Evolutionary conservation across 1,284 basidiomycete species (phyloP), one percentile per base, ranked within the genome.

Genomic region (Cryptococcus deneoformans): DNA sequence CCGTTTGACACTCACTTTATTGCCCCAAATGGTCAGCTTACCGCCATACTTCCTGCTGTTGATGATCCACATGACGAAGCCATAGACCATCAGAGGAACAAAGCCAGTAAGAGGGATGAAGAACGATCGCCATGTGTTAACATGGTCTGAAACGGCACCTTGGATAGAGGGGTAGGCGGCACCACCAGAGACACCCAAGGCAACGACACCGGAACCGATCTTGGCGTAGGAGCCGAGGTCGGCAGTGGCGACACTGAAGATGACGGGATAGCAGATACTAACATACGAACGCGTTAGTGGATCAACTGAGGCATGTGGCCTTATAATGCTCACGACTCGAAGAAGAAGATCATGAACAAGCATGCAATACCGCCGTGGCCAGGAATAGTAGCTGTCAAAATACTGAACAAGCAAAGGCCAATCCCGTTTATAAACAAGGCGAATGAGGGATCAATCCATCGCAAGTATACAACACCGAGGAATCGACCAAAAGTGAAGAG

Each of bases 401-500:
- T 67, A 9, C 54, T 58, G 61, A 73, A 73, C 8, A 73, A 4
- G n/a, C 67, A 53, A 40, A 73, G 53, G 8, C 52, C 50, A 10
- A 63, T 10, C 9, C 71, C 70, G 50, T 65, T 59, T 5, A 69
- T 55, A 39, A 67, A 64, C 12, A 73, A 63, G 3, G 64, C 59
- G 39, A 73, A 70, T 6, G 67, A 59, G 1, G 71, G 69, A 48
- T 73, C 71, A 37, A 72, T 39, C 45, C 50, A 70, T 46, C 57
- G 58, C 3, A 73, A 62, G 58, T 71, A 71, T 3, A 47, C 39
- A 14, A 72, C 64, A 10, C 67, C 70, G 29, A 72, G 48, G 55
- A 73, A 69, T 14, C 71, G 65, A n/a, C 70, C 71, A 11, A 67
- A 55, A 34, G 71, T 73, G 61, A 73, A 73, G 14, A 66, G 63